These are phyloP conservation scores for Ogataea nonfermentans DNA, from an alignment of 805 yeast species.

Conservation along the genomic window DNA sequence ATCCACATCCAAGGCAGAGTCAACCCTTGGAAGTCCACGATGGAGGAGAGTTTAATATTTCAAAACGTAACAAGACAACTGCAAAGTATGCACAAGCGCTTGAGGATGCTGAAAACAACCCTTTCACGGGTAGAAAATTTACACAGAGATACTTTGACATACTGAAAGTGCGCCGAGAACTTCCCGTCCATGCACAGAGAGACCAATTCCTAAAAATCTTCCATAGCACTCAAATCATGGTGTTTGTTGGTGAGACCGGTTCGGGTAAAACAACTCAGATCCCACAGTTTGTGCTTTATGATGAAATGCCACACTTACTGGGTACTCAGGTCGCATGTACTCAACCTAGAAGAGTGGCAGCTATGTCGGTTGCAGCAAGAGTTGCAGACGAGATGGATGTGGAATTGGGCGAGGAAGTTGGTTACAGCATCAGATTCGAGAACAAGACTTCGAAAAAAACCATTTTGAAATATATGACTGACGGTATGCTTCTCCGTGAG, in stretches of 20 bases:
- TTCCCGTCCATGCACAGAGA: constrained; percentile 94
- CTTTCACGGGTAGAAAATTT: constrained; percentile 72
- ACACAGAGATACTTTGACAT: constrained; percentile 73
- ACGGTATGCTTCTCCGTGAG: constrained; percentile 96
- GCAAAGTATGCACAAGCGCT: constrained; percentile 57
- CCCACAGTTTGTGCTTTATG: constrained; percentile 91
- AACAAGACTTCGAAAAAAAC: constrained; percentile 81
- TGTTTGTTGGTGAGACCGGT: constrained; percentile 98
- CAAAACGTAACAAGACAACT: constrained; percentile 62
- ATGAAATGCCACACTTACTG: constrained; percentile 84
- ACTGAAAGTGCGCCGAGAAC: constrained; percentile 71
- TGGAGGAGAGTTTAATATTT: constrained; percentile 58
- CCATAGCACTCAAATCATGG: constrained; percentile 91
- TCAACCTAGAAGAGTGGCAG: constrained; percentile 96
- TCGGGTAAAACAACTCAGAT: constrained; percentile 98
- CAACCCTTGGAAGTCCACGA: constrained; percentile 52
- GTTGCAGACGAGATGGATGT: constrained; percentile 98
- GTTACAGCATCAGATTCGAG: constrained; percentile 92
- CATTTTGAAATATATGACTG: constrained; percentile 92
- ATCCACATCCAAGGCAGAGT: constrained; percentile 43
- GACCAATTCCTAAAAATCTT: constrained; percentile 81
- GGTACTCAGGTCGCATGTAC: constrained; percentile 94
- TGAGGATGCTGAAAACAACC: constrained; percentile 62
- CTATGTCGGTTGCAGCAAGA: constrained; percentile 97
- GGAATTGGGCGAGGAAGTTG: constrained; percentile 87